Percentiles rank a stretch among this genome's conserved stretches.
Evolutionary conservation across 2,329 filamentous ascomycete species (phyloP).

Genomic region (Exophiala dermatitidis): DNA sequence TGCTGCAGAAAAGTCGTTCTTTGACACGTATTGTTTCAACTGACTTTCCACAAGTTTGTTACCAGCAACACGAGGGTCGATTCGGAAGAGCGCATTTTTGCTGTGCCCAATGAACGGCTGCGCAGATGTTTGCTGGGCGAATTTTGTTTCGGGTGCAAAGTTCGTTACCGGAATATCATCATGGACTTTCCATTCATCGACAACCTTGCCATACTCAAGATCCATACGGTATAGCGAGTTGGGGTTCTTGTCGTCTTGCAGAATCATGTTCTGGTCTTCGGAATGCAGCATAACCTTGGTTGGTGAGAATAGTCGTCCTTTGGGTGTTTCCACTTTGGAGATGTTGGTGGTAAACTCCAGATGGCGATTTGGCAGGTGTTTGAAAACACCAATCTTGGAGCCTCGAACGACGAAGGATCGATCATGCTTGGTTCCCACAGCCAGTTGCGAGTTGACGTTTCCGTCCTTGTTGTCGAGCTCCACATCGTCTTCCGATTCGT

Average conservation of each 20-base stretch:
- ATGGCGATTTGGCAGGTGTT: constrained; percentile 85
- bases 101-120: constrained; percentile 94
- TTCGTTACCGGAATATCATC: constrained; percentile 89
- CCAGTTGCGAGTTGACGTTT: constrained; percentile 86
- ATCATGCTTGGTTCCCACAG: constrained; percentile 95
- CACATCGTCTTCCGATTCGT: constrained; percentile 74
- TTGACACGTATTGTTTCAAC: constrained; percentile 91
- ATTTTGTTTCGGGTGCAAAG: constrained; percentile 94
- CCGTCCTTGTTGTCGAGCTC: constrained; percentile 62
- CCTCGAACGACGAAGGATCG: constrained; percentile 94
- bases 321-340: constrained; percentile 84
- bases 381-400: constrained; percentile 98
- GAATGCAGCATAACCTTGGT: constrained; percentile 96
- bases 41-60: constrained; percentile 89
- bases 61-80: constrained; percentile 83
- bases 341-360: constrained; percentile 96
- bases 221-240: constrained; percentile 97
- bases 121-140: constrained; percentile 90
- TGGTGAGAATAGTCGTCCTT: constrained; percentile 80
- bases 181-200: constrained; percentile 97
- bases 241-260: constrained; percentile 74
- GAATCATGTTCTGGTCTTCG: constrained; percentile 79
- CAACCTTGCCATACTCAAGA: constrained; percentile 92
- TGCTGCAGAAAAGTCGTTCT: constrained; percentile 93
- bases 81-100: constrained; percentile 82